A percentile compares a stretch with the other conserved stretches of the same genome.
Conservation (phyloP, 2,329 filamentous ascomycete species). For the Podosphaera xanthii region DNA sequence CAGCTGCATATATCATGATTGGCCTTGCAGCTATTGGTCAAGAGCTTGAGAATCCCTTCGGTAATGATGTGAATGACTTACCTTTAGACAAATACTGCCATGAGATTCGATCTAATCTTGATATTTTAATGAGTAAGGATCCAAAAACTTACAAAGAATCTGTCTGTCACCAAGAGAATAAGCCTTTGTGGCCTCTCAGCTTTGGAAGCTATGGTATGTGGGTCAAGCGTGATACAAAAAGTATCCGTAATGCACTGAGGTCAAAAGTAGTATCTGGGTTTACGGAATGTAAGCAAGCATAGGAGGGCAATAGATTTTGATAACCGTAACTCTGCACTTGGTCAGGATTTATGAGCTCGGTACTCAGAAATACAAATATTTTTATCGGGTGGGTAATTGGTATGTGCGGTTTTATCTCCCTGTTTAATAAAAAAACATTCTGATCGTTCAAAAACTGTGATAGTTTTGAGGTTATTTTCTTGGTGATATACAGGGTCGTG, state of each 20-base stretch:
- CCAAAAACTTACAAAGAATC: slow-evolving; percentile 3
- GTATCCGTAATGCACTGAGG: slow-evolving; percentile 19
- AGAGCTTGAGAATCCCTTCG: slow-evolving; percentile 73
- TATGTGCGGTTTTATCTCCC: too few relatives aligned
- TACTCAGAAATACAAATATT: too few relatives aligned
- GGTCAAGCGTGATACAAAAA: slow-evolving; percentile 21
- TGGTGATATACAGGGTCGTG: too few relatives aligned
- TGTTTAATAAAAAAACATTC: too few relatives aligned
- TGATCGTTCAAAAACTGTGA: too few relatives aligned
- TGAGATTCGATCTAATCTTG: slow-evolving; percentile 50
- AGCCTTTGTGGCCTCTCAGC: slow-evolving; percentile 18
- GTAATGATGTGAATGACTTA: slow-evolving; percentile 62
- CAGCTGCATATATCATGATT: slow-evolving; percentile 61
- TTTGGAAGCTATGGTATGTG: slow-evolving; percentile 21
- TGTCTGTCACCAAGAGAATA: slow-evolving; percentile 12
- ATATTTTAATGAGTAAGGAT: slow-evolving; percentile 29
- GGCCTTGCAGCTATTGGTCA: slow-evolving; percentile 53
- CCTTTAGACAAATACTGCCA: slow-evolving; percentile 56
- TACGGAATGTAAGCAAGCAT: too few relatives aligned
- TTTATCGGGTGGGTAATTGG: too few relatives aligned
- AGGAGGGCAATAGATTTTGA: too few relatives aligned
- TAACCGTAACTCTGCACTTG: too few relatives aligned
- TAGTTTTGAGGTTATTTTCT: too few relatives aligned
- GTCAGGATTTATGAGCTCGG: too few relatives aligned
- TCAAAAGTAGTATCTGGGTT: slow-evolving; percentile 11